Evolutionary conservation across 441 rosid genomes (phyloP).

Genomic region (Gossypium schwendimanii): DNA sequence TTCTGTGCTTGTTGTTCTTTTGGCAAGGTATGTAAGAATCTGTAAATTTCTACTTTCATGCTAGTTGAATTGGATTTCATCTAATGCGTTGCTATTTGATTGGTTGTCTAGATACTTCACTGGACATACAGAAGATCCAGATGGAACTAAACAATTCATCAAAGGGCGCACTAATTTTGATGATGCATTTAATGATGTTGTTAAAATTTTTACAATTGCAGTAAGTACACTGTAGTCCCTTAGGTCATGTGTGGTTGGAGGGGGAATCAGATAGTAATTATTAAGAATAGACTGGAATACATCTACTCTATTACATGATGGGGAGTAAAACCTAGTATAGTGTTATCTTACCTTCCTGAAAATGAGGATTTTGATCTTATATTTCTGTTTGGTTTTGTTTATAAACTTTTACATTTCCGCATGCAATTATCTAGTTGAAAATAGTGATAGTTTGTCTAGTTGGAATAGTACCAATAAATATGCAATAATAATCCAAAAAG

Average conservation of each 20-base stretch:
- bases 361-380: not conserved
- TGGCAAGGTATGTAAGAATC: constrained; percentile 49
- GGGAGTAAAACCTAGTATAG: not conserved
- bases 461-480: not conserved
- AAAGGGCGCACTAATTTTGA: constrained; percentile 57
- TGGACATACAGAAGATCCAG: constrained; percentile 49
- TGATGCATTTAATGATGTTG: constrained; percentile 63
- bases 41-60: constrained; percentile 12
- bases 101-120: constrained; percentile 62
- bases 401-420: not conserved
- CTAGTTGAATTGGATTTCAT: constrained; percentile 2
- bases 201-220: constrained; percentile 80
- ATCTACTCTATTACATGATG: not conserved
- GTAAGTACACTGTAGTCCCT: constrained; percentile 38
- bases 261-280: not conserved
- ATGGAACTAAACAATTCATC: constrained; percentile 52
- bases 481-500: not conserved
- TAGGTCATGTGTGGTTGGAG: not conserved
- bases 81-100: constrained; percentile 13
- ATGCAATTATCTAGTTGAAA: not conserved
- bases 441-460: not conserved
- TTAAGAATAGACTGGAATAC: not conserved
- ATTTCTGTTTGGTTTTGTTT: not conserved
- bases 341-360: not conserved
- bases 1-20: constrained; percentile 65